Evolutionary conservation across 2,329 filamentous ascomycete species (phyloP).

Genomic region (Aspergillus quadrilineatus): DNA sequence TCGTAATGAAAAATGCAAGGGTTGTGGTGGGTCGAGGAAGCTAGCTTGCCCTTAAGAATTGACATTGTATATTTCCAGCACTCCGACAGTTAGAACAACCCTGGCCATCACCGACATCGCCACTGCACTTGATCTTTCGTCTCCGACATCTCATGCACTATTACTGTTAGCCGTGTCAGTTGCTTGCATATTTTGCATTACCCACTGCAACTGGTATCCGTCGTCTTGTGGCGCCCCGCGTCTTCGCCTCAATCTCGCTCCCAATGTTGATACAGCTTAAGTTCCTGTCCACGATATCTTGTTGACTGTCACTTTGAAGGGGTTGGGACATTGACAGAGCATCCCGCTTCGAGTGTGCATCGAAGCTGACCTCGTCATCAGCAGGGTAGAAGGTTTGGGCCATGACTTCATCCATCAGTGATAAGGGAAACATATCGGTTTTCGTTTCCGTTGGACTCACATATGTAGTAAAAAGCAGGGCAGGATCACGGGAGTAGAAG

Average conservation of each 20-base stretch:
- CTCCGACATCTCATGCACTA: slow-evolving; percentile 88
- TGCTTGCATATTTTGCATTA: neutral
- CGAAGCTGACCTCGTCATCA: slow-evolving; percentile 26
- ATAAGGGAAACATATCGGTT: slow-evolving; percentile 18
- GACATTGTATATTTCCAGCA: slow-evolving; percentile 65
- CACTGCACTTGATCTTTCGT: slow-evolving; percentile 92
- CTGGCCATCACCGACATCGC: slow-evolving; percentile 71
- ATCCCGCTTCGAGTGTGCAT: slow-evolving; percentile 24
- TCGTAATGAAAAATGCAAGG: neutral
- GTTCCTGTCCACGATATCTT: slow-evolving; percentile 25
- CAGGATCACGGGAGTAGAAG: slow-evolving; percentile 11
- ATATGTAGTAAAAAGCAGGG: slow-evolving; percentile 14
- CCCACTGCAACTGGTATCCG: slow-evolving; percentile 56
- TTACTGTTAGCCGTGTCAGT: slow-evolving; percentile 11
- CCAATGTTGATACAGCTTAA: slow-evolving; percentile 22
- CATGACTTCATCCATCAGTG: slow-evolving; percentile 26
- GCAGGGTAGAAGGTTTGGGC: slow-evolving; percentile 23
- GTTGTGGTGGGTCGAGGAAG: neutral
- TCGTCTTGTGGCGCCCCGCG: slow-evolving; percentile 43
- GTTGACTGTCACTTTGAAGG: slow-evolving; percentile 26
- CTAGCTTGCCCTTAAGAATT: slow-evolving; percentile 70
- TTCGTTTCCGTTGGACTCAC: slow-evolving; percentile 17
- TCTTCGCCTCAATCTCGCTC: slow-evolving; percentile 38
- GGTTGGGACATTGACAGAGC: slow-evolving; percentile 27
- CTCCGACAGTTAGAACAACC: slow-evolving; percentile 82